phyloP scores from a whole-genome alignment of 2,329 filamentous ascomycete species.

The Stemphylium lycopersici region DNA sequence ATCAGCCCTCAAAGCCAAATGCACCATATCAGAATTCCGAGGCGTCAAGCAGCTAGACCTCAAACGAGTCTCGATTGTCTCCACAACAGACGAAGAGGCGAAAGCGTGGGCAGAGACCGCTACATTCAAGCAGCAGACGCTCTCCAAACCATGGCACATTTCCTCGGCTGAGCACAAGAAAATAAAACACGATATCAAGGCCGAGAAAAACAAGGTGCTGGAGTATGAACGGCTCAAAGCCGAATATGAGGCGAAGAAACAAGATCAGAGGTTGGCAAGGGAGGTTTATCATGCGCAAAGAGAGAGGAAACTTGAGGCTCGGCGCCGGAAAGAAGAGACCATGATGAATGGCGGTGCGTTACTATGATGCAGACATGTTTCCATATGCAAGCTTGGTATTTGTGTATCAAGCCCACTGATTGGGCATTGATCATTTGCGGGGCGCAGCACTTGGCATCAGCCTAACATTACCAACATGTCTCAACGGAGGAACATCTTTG shows the following conservation, averaged over 20 bases:
- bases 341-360: conserved; percentile 53
- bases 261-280: conserved; percentile 38
- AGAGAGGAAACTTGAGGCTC: conserved; percentile 52
- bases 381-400: too few species aligned
- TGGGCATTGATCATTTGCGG: too few species aligned
- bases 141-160: conserved; percentile 62
- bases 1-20: conserved; percentile 62
- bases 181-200: conserved; percentile 50
- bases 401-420: too few species aligned
- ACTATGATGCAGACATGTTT: conserved; percentile 19
- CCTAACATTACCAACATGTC: too few species aligned
- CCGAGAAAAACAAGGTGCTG: conserved; percentile 48
- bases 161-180: conserved; percentile 50
- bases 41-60: conserved; percentile 59
- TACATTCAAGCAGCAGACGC: conserved; percentile 56
- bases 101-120: conserved; percentile 59
- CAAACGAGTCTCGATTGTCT: conserved; percentile 58
- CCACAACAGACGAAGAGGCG: conserved; percentile 62
- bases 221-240: conserved; percentile 41
- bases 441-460: too few species aligned
- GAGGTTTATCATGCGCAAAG: conserved; percentile 38
- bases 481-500: too few species aligned
- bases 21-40: conserved; percentile 60
- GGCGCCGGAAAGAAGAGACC: conserved; percentile 50
- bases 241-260: conserved; percentile 44